These are phyloP conservation scores for Tylopilus plumbeoviolaceoides DNA, from an alignment of 768 basidiomycete species.

Conservation along the genomic window DNA sequence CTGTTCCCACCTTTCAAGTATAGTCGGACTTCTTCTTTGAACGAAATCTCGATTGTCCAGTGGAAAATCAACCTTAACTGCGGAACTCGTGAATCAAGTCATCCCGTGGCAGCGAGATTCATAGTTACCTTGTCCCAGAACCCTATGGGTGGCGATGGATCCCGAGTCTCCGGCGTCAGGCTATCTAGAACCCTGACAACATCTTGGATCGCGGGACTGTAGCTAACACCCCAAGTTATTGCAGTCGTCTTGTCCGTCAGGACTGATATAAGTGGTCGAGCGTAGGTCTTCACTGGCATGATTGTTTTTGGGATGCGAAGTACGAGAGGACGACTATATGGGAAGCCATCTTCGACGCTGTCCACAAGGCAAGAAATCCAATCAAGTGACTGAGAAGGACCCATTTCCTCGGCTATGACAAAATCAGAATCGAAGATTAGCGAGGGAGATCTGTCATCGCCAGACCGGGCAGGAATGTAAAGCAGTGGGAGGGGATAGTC, in stretches of 20 bases:
- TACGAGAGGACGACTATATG: conserved; percentile 49
- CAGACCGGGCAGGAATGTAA: conserved; percentile 53
- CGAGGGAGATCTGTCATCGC: conserved; percentile 35
- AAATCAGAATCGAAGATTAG: conserved; percentile 73
- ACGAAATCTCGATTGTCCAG: conserved; percentile 69
- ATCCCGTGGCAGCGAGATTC: neutral
- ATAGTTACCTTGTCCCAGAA: conserved; percentile 90
- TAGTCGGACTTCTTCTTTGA: conserved; percentile 66
- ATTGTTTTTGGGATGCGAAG: conserved; percentile 82
- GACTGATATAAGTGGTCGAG: conserved; percentile 66
- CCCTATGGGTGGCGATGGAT: conserved; percentile 78
- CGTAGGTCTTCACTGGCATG: conserved; percentile 94
- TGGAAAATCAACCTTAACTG: conserved; percentile 79
- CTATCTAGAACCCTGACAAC: conserved; percentile 80
- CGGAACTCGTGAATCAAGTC: conserved; percentile 4
- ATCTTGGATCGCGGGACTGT: conserved; percentile 82
- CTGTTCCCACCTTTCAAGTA: conserved; percentile 74
- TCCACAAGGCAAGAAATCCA: conserved; percentile 70
- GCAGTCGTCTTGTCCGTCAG: conserved; percentile 61
- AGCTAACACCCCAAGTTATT: conserved; percentile 88
- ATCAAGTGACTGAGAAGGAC: conserved; percentile 58
- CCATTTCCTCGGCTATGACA: conserved; percentile 86
- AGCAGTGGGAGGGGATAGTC: conserved; percentile 88
- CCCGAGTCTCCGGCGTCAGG: conserved; percentile 69
- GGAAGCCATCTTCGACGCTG: conserved; percentile 48